Conservation (phyloP, 148 eudicot genomes). For the Rhododendron griersonianum region DNA sequence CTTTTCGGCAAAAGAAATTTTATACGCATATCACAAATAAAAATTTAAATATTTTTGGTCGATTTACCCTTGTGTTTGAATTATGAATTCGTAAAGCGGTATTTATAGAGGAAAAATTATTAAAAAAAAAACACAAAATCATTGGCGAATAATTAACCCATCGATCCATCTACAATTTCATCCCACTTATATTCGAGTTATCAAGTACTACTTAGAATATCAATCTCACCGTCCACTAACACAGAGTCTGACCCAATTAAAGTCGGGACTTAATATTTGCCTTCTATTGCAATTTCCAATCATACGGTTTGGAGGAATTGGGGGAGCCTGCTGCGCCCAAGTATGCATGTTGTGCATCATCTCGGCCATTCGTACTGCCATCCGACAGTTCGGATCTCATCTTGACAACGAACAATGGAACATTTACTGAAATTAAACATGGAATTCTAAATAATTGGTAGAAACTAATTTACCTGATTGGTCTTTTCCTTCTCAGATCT, state of each 20-base stretch:
- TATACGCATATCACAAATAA: too few species aligned
- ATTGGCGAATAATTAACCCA: neutral
- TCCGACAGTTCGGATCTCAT: too few species aligned
- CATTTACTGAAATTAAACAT: neutral
- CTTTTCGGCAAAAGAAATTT: neutral
- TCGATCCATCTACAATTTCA: too few species aligned
- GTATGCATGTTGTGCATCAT: too few species aligned
- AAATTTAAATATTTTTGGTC: neutral
- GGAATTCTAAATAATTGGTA: neutral
- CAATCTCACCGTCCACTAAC: neutral
- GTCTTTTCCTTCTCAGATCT: conserved; percentile 47
- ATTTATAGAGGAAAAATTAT: neutral
- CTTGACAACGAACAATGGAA: neutral
- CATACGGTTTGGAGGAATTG: neutral
- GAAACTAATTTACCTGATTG: conserved; percentile 40
- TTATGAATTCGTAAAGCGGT: neutral
- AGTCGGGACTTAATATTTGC: neutral
- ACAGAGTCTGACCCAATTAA: neutral
- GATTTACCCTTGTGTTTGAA: neutral
- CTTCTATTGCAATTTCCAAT: neutral
- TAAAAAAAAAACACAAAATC: neutral
- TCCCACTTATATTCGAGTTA: too few species aligned
- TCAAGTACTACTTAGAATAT: too few species aligned
- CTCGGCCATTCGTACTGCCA: accelerated
- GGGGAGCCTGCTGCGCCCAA: too few species aligned